Base-by-base conservation (phyloP, 2,329 filamentous ascomycete species). In the Fonsecaea erecta region DNA sequence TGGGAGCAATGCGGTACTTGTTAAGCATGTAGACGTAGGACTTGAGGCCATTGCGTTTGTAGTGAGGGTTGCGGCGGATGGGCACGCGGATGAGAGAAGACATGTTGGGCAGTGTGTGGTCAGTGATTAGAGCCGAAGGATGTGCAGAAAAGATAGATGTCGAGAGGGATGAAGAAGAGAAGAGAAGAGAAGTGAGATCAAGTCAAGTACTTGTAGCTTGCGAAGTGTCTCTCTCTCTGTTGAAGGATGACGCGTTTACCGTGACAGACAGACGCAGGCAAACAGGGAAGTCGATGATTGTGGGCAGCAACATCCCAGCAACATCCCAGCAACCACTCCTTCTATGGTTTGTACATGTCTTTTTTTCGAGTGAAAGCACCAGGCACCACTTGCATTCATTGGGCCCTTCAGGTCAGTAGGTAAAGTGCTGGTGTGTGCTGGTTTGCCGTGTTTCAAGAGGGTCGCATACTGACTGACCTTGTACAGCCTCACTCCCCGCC, bases 1-100 rank as follows among this genome's bases (percentile, higher is more conserved):
- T 90, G 43, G 88, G 86, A 26, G 82, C 76, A 73, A 90, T 87
- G 64, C 83, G 81, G 74, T 84, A 90, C 74, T 87, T 88, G 73
- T 83, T 83, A 70, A 90, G 76, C 11, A 84, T 76, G 69, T 82
- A 82, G 69, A 87, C 84, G 71, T 90, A 90, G 34, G 86, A 87
- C 77, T 88, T 89, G 65, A 80, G 79, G 53, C 88, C 88, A 65
- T 84, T 81, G 65, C 77, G 79, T 71, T 83, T 77, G 75, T 89
- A 88, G 71, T 86, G 43, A 48, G 43, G 43, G 21, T 48, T 48
- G 43, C 43, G 43, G 12, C 43, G 43, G 8, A 48, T 48, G 21
- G 43, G 43, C 8, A 48, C 21, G 9, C 43, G 43, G 3, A 48
- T 4, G 43, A 48, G 43, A 26, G 43, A 48, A 14, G 43, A 18